Conservation (phyloP, 106 monocot genomes). For the Gastrodia elata region DNA sequence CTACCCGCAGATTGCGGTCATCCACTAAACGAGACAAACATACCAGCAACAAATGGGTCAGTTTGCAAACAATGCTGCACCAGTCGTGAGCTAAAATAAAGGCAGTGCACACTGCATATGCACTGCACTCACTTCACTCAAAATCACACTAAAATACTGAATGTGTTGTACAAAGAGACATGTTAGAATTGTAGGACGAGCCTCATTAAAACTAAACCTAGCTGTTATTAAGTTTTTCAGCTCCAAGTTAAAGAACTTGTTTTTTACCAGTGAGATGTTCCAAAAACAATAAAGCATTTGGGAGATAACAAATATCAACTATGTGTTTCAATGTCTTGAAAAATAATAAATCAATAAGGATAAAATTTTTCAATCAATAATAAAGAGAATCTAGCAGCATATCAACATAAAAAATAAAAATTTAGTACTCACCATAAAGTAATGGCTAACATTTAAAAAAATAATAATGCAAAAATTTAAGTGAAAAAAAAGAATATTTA, state of each 20-base stretch:
- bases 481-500: not conserved
- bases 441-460: conserved; percentile 1
- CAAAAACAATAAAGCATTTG: not conserved
- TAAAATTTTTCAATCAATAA: no score
- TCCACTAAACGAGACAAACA: conserved; percentile 96
- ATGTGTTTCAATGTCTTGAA: no score
- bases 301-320: not conserved
- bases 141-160: conserved; percentile 35
- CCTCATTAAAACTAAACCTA: conserved; percentile 9
- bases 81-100: conserved; percentile 63
- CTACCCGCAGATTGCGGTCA: conserved; percentile 99
- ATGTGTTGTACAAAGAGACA: conserved; percentile 19
- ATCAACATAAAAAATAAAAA: not conserved
- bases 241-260: not conserved
- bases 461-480: not conserved
- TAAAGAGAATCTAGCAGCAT: not conserved
- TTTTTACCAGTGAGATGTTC: not conserved
- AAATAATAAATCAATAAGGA: no score
- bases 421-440: not conserved
- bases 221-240: not conserved
- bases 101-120: conserved; percentile 44
- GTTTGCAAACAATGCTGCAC: conserved; percentile 83
- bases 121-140: conserved; percentile 47
- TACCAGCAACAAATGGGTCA: conserved; percentile 93
- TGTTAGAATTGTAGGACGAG: conserved; percentile 16